These are phyloP conservation scores for Mortierella sp. DNA, from an alignment of 371 early-diverging fungal species.

Conservation along the genomic window DNA sequence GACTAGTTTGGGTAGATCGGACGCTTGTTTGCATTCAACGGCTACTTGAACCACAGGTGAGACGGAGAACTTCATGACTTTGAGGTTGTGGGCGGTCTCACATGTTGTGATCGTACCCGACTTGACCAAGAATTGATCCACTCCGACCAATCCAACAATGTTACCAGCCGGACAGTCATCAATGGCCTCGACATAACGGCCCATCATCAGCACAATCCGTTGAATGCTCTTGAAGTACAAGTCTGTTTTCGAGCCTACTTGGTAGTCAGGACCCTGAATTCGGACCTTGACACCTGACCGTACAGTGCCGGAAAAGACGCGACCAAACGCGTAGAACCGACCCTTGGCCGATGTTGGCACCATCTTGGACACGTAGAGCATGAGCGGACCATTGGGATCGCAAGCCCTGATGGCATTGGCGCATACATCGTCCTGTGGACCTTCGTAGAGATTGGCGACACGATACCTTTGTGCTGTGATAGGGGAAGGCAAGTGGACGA, in stretches of 20 bases:
- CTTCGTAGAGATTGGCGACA: constrained; percentile 97
- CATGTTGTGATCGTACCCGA: constrained; percentile 98
- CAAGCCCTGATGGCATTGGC: constrained; percentile 91
- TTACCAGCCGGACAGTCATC: constrained; percentile 99
- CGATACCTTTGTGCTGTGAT: constrained; percentile 95
- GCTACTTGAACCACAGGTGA: constrained; percentile 99
- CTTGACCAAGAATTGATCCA: constrained; percentile 99
- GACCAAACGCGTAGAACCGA: constrained; percentile 99
- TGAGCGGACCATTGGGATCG: constrained; percentile 97
- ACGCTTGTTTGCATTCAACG: constrained; percentile 96
- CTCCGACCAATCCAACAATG: constrained; percentile 99
- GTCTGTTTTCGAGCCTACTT: constrained; percentile 94
- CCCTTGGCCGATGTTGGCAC: constrained; percentile 99
- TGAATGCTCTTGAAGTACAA: constrained; percentile 96
- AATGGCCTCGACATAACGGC: constrained; percentile 97
- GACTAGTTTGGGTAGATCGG: constrained; percentile 98
- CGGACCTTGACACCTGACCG: constrained; percentile 99
- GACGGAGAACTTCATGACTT: constrained; percentile 99
- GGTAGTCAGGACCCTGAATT: constrained; percentile 99
- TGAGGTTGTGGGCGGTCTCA: constrained; percentile 96
- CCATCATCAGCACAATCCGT: constrained; percentile 99
- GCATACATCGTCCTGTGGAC: constrained; percentile 97
- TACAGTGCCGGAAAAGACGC: constrained; percentile 99
- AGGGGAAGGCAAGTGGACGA: constrained; percentile 99
- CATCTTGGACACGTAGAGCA: constrained; percentile 99